Conservation (phyloP, 2,329 filamentous ascomycete genomes). For the Rosellinia necatrix region DNA sequence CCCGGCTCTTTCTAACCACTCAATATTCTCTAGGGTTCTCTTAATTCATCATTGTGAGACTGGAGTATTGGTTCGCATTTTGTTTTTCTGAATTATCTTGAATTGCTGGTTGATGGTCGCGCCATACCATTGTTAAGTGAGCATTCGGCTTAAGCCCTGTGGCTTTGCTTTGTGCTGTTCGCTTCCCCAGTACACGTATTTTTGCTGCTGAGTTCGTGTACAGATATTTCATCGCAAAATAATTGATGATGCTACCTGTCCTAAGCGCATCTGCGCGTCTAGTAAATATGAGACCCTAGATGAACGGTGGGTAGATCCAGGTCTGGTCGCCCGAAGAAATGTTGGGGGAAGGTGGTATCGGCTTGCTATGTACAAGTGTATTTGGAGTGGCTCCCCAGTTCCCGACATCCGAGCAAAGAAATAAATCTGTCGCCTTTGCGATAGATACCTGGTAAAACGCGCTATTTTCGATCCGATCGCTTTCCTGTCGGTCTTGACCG, state of each 20-base stretch:
- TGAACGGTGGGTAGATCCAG: constrained; percentile 13
- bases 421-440: constrained; percentile 21
- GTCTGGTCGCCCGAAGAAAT: constrained; percentile 23
- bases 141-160: no score
- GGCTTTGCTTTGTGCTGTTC: no score
- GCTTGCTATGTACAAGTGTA: constrained; percentile 38
- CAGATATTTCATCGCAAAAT: constrained; percentile 4
- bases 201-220: no score
- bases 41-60: no score
- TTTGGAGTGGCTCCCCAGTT: constrained; percentile 19
- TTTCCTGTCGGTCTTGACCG: constrained; percentile 14
- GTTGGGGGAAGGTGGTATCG: constrained; percentile 33
- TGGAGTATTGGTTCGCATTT: no score
- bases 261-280: constrained; percentile 17
- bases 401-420: constrained; percentile 24
- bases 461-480: constrained; percentile 25
- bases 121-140: no score
- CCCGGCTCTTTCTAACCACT: no score
- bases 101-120: no score
- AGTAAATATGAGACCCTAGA: constrained; percentile 16
- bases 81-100: no score
- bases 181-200: no score
- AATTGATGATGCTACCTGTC: constrained; percentile 15
- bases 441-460: constrained; percentile 24
- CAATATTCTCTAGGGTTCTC: no score